These are phyloP conservation scores for Suillus decipiens DNA, from an alignment of 768 basidiomycete species.

Conservation along the genomic window DNA sequence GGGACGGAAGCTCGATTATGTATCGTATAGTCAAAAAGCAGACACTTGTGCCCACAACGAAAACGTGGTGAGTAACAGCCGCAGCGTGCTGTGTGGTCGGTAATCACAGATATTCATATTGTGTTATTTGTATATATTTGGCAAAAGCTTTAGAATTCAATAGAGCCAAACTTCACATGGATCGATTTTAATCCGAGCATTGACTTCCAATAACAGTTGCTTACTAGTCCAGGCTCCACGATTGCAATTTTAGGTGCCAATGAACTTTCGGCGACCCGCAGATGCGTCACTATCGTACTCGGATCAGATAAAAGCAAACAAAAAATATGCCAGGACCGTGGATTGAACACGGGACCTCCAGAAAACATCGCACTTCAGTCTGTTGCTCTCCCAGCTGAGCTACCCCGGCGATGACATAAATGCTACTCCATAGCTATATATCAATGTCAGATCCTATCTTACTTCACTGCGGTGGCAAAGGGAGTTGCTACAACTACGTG, in stretches of 20 bases:
- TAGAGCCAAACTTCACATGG: not conserved
- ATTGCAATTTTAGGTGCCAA: too few relatives aligned
- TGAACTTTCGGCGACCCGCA: not conserved
- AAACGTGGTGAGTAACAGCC: not conserved
- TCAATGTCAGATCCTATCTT: not conserved
- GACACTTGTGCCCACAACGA: not conserved
- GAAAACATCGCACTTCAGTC: slow-evolving; percentile 35
- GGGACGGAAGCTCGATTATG: not conserved
- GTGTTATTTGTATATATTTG: not conserved
- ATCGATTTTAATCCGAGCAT: not conserved
- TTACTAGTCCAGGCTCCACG: not conserved
- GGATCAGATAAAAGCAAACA: slow-evolving; percentile 13
- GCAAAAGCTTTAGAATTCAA: slow-evolving; percentile 6
- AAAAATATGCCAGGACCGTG: slow-evolving; percentile 42
- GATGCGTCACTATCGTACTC: not conserved
- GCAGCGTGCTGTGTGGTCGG: not conserved
- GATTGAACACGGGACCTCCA: slow-evolving; percentile 48
- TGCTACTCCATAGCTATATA: not conserved
- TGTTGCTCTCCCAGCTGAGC: slow-evolving; percentile 42
- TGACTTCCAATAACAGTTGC: not conserved
- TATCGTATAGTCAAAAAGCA: not conserved
- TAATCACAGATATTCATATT: too few relatives aligned
- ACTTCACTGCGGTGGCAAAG: not conserved
- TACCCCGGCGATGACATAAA: slow-evolving; percentile 25
- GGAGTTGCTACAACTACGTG: not conserved